These are phyloP conservation scores for Brasenia schreberi DNA, from an alignment of 164 flowering plant genomes.

Conservation along the genomic window DNA sequence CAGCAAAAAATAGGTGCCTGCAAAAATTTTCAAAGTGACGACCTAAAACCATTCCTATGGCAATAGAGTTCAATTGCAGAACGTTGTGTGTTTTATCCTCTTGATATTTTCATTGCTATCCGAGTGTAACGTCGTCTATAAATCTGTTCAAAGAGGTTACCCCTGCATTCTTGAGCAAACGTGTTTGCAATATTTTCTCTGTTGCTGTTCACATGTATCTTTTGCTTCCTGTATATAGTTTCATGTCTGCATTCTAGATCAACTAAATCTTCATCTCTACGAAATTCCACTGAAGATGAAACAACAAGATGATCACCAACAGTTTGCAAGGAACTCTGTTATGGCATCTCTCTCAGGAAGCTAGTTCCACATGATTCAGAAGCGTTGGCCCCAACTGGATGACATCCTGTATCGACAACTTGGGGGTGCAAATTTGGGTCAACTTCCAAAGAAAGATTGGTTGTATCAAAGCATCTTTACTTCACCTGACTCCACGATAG, in stretches of 20 bases:
- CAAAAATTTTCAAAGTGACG: too few species aligned
- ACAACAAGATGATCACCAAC: neutral
- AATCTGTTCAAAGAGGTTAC: neutral
- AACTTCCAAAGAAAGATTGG: neutral
- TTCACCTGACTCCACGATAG: neutral
- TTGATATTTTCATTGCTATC: neutral
- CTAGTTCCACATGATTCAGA: neutral
- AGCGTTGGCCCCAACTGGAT: neutral
- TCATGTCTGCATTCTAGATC: neutral
- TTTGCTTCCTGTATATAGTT: neutral
- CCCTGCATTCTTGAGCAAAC: neutral
- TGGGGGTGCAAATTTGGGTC: neutral
- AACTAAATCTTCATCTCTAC: neutral
- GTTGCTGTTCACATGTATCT: neutral
- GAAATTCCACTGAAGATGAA: neutral
- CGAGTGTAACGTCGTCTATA: neutral
- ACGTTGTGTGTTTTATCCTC: neutral
- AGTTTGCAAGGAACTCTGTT: neutral
- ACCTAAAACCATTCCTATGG: too few species aligned
- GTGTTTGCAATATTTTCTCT: neutral
- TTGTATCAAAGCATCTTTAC: neutral
- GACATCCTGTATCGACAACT: neutral
- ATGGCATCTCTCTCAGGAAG: neutral
- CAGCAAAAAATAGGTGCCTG: too few species aligned
- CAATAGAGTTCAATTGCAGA: too few species aligned